Conservation (phyloP, 148 eudicot genomes). For the Rhododendron henanense region DNA sequence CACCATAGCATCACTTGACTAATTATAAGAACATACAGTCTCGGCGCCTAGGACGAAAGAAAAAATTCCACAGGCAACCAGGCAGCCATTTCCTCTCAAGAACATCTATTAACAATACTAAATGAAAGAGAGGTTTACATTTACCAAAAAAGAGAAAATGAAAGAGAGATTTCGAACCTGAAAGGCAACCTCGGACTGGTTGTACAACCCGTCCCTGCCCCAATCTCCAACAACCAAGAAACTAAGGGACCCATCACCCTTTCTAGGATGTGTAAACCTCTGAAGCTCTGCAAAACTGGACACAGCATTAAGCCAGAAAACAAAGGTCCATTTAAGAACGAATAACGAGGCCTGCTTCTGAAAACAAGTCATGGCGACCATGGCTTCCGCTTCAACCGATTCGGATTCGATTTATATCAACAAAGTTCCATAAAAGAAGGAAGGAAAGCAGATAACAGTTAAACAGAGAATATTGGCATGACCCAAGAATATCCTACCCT, state of each 20-base stretch:
- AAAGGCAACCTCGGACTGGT: slow-evolving; percentile 29
- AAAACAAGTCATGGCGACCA: background rate
- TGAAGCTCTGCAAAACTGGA: slow-evolving; percentile 12
- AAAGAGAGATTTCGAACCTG: slow-evolving; percentile 12
- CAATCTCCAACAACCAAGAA: slow-evolving; percentile 38
- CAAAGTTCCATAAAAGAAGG: background rate
- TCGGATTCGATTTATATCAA: background rate
- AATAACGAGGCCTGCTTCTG: background rate
- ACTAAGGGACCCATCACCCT: slow-evolving; percentile 20
- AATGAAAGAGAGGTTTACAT: too few species aligned
- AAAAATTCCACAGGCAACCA: background rate
- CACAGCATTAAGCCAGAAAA: background rate
- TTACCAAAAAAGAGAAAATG: too few species aligned
- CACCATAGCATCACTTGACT: background rate
- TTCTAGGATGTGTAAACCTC: slow-evolving; percentile 4
- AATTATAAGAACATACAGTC: background rate
- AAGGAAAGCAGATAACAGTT: background rate
- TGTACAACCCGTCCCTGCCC: slow-evolving; percentile 28
- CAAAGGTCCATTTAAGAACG: background rate
- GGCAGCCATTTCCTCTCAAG: background rate
- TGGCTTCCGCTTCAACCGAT: background rate
- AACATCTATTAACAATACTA: background rate
- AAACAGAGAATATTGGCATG: background rate
- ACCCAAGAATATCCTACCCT: background rate
- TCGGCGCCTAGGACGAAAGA: background rate